These are phyloP conservation scores for Boletus tylopilopsis DNA, from an alignment of 768 basidiomycete species.

Conservation along the genomic window DNA sequence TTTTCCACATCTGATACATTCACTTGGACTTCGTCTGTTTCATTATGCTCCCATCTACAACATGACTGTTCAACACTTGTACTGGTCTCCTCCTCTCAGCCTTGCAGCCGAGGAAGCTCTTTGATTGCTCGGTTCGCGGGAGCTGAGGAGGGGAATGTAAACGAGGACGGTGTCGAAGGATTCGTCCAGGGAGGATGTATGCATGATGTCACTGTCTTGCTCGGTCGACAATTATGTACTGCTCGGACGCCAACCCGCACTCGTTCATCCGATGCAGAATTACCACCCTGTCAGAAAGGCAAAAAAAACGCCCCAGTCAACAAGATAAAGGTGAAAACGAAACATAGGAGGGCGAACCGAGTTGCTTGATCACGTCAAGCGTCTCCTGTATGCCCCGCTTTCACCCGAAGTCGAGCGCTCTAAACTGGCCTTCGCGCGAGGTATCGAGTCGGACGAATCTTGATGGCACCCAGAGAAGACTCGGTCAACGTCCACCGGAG, in stretches of 20 bases:
- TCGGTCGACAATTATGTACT: neutral
- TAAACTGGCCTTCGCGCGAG: slow-evolving; percentile 42
- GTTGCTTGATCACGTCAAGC: neutral
- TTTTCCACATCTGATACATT: too few relatives aligned
- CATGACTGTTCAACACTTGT: too few relatives aligned
- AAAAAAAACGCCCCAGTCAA: neutral
- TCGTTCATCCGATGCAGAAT: neutral
- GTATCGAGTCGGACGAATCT: slow-evolving; percentile 37
- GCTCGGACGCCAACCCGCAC: neutral
- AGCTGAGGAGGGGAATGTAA: slow-evolving; percentile 29
- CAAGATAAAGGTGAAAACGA: neutral
- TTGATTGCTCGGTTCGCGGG: slow-evolving; percentile 35
- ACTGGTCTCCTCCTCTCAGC: slow-evolving; percentile 40
- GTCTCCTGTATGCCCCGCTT: slow-evolving; percentile 3
- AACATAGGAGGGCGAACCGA: neutral
- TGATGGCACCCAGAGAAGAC: slow-evolving; percentile 29
- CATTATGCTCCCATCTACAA: too few relatives aligned
- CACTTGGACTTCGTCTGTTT: too few relatives aligned
- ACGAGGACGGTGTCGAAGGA: slow-evolving; percentile 2
- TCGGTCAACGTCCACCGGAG: slow-evolving; percentile 54
- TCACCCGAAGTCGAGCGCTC: slow-evolving; percentile 34
- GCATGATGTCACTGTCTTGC: neutral
- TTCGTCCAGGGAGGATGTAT: neutral
- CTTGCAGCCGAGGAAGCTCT: slow-evolving; percentile 40
- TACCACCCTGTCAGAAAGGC: neutral